Conservation (phyloP, 805 yeast species). For the Starmerella floricola region DNA sequence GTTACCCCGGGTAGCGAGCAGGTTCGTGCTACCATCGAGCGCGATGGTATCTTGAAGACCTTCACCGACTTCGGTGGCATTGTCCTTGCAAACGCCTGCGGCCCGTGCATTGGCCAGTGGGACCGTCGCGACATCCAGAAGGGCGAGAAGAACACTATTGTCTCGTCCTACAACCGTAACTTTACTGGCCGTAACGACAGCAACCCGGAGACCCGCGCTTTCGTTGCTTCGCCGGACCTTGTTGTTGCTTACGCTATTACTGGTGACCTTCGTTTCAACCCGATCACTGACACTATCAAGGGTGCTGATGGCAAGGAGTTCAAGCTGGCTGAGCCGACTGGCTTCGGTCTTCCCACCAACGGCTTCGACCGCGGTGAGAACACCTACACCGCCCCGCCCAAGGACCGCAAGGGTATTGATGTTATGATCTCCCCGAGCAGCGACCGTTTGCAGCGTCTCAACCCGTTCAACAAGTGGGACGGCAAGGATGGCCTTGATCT, state of each 20-base stretch:
- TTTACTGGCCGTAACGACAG: conserved; percentile 97
- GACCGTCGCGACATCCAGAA: conserved; percentile 85
- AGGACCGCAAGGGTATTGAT: conserved; percentile 58
- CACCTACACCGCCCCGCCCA: conserved; percentile 96
- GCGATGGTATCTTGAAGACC: conserved; percentile 84
- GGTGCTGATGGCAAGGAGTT: conserved; percentile 85
- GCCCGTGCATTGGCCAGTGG: conserved; percentile 99
- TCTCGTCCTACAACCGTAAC: conserved; percentile 95
- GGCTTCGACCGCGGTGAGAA: conserved; percentile 91
- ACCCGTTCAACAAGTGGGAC: conserved; percentile 92
- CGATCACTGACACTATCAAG: conserved; percentile 77
- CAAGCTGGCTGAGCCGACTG: conserved; percentile 74
- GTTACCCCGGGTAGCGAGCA: conserved; percentile 98
- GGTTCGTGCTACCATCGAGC: conserved; percentile 93
- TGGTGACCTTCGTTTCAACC: conserved; percentile 94
- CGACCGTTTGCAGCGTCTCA: conserved; percentile 89
- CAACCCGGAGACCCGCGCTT: conserved; percentile 94
- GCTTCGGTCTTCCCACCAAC: conserved; percentile 75
- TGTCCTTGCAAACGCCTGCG: conserved; percentile 95
- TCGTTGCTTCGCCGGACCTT: conserved; percentile 93
- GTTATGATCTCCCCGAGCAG: conserved; percentile 79
- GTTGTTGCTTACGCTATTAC: conserved; percentile 91
- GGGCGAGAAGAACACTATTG: conserved; percentile 93
- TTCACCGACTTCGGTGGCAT: conserved; percentile 87
- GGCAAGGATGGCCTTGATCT: conserved; percentile 81